These are phyloP conservation scores for Malassezia furfur DNA, from an alignment of 1,284 basidiomycete genomes.

Conservation along the genomic window DNA sequence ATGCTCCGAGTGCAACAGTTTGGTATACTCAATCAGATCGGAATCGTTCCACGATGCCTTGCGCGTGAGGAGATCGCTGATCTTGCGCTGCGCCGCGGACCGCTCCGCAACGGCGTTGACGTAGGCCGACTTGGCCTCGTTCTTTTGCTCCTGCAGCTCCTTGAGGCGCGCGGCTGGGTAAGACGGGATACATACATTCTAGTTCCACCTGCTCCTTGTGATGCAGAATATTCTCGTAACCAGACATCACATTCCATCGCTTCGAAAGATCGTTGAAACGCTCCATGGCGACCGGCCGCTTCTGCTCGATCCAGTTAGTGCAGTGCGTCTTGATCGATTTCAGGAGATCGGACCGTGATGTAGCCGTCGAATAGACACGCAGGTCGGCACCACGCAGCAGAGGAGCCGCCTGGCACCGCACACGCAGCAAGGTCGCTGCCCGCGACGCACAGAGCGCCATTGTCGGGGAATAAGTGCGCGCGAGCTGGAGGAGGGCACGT, in stretches of 20 bases:
- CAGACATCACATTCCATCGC: conserved; percentile 34
- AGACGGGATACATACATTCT: conserved; percentile 14
- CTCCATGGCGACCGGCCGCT: conserved; percentile 1
- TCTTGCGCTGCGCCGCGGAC: conserved; percentile 26
- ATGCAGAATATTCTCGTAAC: conserved; percentile 29
- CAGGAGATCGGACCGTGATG: not conserved
- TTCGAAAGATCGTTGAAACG: conserved; percentile 19
- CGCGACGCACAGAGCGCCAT: not conserved
- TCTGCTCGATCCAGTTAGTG: conserved; percentile 4
- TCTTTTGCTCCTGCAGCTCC: conserved; percentile 16
- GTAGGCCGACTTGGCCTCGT: conserved; percentile 23
- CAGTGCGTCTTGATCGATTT: not conserved
- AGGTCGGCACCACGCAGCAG: too few relatives aligned
- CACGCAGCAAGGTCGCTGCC: not conserved
- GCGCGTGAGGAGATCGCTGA: conserved; percentile 39
- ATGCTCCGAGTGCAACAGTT: conserved; percentile 38
- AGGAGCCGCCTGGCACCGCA: not conserved
- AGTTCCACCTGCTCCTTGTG: conserved; percentile 24
- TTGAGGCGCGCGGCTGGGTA: conserved; percentile 20
- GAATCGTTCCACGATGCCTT: conserved; percentile 33
- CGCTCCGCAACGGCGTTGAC: conserved; percentile 28
- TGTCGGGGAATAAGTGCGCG: not conserved
- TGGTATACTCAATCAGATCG: conserved; percentile 36
- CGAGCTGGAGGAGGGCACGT: conserved; percentile 4
- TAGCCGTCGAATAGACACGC: not conserved